These are phyloP conservation scores for Vicia faba DNA, from an alignment of 306 rosid genomes.

Conservation along the genomic window DNA sequence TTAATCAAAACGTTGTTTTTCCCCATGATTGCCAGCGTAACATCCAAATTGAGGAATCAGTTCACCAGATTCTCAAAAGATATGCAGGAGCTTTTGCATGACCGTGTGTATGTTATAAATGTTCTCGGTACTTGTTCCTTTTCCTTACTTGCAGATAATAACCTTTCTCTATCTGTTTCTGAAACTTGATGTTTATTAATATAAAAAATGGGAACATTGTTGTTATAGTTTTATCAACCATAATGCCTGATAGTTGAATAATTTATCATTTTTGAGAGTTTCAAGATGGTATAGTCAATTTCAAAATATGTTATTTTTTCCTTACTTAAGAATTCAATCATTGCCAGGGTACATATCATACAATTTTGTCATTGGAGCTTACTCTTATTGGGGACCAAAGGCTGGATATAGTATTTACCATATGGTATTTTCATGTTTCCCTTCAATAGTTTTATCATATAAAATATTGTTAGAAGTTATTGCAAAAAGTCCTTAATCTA, in stretches of 20 bases:
- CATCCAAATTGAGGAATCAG: slow-evolving; percentile 51
- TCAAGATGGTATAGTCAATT: slow-evolving; percentile 25
- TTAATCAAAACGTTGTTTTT: slow-evolving; percentile 26
- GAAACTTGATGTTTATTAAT: background rate
- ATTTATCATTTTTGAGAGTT: slow-evolving; percentile 19
- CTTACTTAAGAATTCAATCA: slow-evolving; percentile 29
- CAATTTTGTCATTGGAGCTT: slow-evolving; percentile 94
- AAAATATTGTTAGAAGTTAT: slow-evolving; percentile 17
- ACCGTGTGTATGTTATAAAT: slow-evolving; percentile 78
- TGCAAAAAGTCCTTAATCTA: background rate
- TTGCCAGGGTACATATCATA: slow-evolving; percentile 76
- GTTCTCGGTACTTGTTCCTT: slow-evolving; percentile 64
- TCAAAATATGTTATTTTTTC: slow-evolving; percentile 18
- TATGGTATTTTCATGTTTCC: slow-evolving; percentile 58
- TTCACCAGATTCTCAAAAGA: slow-evolving; percentile 62
- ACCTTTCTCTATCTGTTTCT: slow-evolving; percentile 28
- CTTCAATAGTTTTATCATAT: slow-evolving; percentile 20
- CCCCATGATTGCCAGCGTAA: slow-evolving; percentile 49
- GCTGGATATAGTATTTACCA: slow-evolving; percentile 90
- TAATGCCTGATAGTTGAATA: slow-evolving; percentile 19
- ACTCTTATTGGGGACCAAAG: slow-evolving; percentile 97
- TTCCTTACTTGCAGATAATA: slow-evolving; percentile 19
- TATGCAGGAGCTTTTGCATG: slow-evolving; percentile 66
- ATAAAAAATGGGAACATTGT: slow-evolving; percentile 14
- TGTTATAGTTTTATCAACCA: background rate